A percentile compares a stretch with the other conserved stretches of the same genome.
These are phyloP conservation scores for Phytophthora europaea DNA, from an alignment of 352 stramenopile species.

Conservation along the genomic window DNA sequence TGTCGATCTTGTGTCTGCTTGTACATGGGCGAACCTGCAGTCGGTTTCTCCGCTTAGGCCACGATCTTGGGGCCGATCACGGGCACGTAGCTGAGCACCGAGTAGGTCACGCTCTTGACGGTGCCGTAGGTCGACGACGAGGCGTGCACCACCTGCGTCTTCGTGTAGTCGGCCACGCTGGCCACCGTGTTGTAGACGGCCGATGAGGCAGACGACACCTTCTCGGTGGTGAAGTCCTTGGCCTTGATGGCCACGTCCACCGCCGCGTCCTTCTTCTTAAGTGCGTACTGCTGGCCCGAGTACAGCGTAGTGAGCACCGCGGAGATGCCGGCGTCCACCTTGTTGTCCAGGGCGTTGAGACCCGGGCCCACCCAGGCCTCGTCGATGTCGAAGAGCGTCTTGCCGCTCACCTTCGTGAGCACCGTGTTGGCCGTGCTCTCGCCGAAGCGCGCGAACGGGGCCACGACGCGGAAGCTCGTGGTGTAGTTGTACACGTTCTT, in stretches of 20 bases:
- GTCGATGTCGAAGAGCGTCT: conserved; percentile 64
- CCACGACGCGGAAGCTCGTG: conserved; percentile 74
- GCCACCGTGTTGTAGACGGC: conserved; percentile 2
- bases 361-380: conserved; percentile 53
- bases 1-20: conserved; percentile 11
- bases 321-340: conserved; percentile 65
- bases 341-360: conserved; percentile 65
- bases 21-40: conserved; percentile 11
- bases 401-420: conserved; percentile 62
- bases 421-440: conserved; percentile 68
- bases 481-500: conserved; percentile 85
- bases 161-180: neutral
- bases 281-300: conserved; percentile 61
- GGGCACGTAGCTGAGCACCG: conserved; percentile 1
- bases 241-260: conserved; percentile 18
- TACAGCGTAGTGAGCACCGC: conserved; percentile 59
- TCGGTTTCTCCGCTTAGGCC: conserved; percentile 11
- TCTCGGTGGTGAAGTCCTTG: neutral
- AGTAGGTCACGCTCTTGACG: neutral
- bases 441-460: conserved; percentile 62
- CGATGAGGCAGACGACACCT: neutral
- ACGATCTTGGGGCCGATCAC: neutral
- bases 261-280: conserved; percentile 71
- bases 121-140: neutral
- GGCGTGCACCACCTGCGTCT: neutral